Base-by-base conservation (phyloP, 495 filamentous ascomycete genomes). In the Neurospora tetrasperma region DNA sequence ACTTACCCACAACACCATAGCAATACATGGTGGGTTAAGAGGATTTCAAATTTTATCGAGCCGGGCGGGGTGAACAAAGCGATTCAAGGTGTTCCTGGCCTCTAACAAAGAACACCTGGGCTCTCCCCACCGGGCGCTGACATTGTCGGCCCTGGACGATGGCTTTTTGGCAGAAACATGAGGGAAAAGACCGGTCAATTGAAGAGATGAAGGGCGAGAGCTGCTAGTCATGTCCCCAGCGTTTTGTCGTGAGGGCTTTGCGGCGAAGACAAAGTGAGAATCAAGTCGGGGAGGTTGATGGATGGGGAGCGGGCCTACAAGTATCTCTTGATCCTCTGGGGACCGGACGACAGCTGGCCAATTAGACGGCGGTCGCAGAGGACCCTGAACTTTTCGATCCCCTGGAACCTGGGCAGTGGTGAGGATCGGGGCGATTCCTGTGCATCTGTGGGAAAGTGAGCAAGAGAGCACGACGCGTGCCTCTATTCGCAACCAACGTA, bases 341-440 rank as follows among this genome's bases (percentile, higher is more conserved):
- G 54, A 66, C 3, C 54, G 27, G 14, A 38, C 54, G 5, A 6
- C 23, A 35, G 1, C 23, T 6, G n/a, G 27, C 74, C 74, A 76
- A 76, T 73, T 12, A 71, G 23, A n/a, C 42, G 11, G 16, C 20
- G 38, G 35, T 46, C 43, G 66, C 69, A 70, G 39, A 74, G 72
- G 75, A 78, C 77, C 77, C 75, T 77, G 75, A 73, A 68, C 48
- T 73, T 66, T 68, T 69, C 75, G 75, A 78, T 78, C 74, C 71
- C 62, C 35, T 44, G 20, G 23, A 12, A 11, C 42, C 31, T 44
- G 6, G 66, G 59, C 46, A 39, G 72, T 18, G 14, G 18, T 62
- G 69, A 42, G 70, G 76, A 78, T 78, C 76, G 76, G 76, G 70
- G 71, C 73, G 73, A 69, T 38, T 76, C 74, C 70, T 75, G 75